Evolutionary conservation across 306 rosid genomes (phyloP).

Genomic region (Hippophae gyantsensis): DNA sequence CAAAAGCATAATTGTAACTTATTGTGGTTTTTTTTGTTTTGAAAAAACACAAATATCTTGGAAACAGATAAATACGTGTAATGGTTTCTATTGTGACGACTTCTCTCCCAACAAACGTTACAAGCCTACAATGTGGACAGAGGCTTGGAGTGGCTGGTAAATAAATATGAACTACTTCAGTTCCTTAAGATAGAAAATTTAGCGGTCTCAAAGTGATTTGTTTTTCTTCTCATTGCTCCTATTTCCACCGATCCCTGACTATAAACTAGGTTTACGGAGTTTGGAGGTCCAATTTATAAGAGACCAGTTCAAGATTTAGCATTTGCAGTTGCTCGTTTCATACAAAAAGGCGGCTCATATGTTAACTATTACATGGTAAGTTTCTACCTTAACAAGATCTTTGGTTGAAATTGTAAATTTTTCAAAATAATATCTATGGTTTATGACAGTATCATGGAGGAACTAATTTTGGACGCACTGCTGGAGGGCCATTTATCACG

Average conservation of each 20-base stretch:
- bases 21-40: too few relatives aligned
- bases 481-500: constrained; percentile 95
- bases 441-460: constrained; percentile 88
- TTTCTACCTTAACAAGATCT: constrained; percentile 14
- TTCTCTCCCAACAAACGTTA: constrained; percentile 90
- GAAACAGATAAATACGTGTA: constrained; percentile 74
- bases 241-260: constrained; percentile 1
- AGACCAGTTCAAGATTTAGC: constrained; percentile 94
- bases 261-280: constrained; percentile 68
- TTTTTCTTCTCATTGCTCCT: constrained; percentile 11
- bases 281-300: constrained; percentile 63
- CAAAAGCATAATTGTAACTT: too few relatives aligned
- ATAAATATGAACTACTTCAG: constrained; percentile 10
- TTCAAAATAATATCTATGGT: constrained; percentile 14
- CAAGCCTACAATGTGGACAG: constrained; percentile 91
- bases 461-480: constrained; percentile 92
- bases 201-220: constrained; percentile 5
- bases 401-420: background rate
- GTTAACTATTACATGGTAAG: constrained; percentile 92
- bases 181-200: background rate
- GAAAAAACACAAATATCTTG: constrained; percentile 2
- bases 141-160: constrained; percentile 98
- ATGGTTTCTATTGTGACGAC: constrained; percentile 83
- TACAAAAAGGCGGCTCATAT: constrained; percentile 75
- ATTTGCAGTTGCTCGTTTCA: constrained; percentile 85